Evolutionary conservation across 306 rosid species (phyloP).

Genomic region (Argentina anserina): DNA sequence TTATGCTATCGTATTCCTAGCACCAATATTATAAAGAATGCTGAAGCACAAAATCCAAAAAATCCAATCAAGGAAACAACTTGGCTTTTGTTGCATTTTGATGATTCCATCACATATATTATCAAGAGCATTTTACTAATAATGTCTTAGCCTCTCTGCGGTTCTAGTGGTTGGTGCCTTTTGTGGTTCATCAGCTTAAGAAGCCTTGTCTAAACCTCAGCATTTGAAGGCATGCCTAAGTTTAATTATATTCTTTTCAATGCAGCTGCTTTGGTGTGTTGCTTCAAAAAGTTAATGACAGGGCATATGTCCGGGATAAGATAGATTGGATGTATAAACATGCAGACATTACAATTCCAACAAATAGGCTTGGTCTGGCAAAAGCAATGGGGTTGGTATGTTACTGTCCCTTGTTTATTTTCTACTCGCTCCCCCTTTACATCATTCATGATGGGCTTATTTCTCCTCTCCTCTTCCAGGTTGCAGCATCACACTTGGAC

Average conservation of each 20-base stretch:
- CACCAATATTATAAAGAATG: not conserved
- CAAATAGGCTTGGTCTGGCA: conserved; percentile 90
- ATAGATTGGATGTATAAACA: conserved; percentile 89
- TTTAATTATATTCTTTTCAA: conserved; percentile 14
- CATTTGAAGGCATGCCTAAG: not conserved
- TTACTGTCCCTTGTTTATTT: conserved; percentile 15
- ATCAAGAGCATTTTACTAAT: not conserved
- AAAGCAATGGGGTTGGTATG: conserved; percentile 97
- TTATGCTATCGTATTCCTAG: not conserved
- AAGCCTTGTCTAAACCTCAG: conserved; percentile 7
- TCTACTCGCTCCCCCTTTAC: conserved; percentile 26
- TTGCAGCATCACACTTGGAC: conserved; percentile 97
- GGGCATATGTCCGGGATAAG: conserved; percentile 71
- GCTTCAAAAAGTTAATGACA: conserved; percentile 87
- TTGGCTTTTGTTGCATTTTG: not conserved
- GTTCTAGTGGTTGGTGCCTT: not conserved
- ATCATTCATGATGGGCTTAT: conserved; percentile 25
- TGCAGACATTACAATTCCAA: conserved; percentile 70
- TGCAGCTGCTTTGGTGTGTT: conserved; percentile 89
- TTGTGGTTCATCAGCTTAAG: not conserved
- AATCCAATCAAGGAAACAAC: not conserved
- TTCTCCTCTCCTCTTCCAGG: conserved; percentile 44
- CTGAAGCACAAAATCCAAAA: conserved; percentile 5
- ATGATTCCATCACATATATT: not conserved
- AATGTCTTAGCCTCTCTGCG: not conserved